Base-by-base conservation (phyloP, 78 protist genomes). In the Dictyostelium discoideum region DNA sequence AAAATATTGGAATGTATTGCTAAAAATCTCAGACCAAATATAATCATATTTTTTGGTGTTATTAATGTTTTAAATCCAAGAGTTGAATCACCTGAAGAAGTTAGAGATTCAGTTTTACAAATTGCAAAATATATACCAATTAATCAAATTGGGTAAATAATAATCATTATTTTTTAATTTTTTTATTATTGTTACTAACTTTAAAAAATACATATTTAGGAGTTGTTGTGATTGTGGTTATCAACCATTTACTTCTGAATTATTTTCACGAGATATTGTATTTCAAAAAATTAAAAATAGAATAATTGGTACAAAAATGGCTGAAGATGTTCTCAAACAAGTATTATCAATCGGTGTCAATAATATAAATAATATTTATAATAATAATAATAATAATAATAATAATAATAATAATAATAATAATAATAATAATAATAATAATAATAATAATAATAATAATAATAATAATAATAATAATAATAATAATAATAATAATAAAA, bases 41-140 rank as follows among this genome's bases (percentile, higher is more conserved):
- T 67, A 16, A 44, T 88, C 0, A 48, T 88, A 3, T 88, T 88
- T 20, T 88, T 88, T 65, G 93, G 93, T 29, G 93, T 88, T 2
- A 80, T 69, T 10, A 69, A 88, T 80, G 87, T 80, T 4, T 9
- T 80, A 14, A 73, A 88, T 18, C 93, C 93, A 14, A 57, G 86
- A 69, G 80, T 88, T 9, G 93, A 88, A 65, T 65, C 93, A 4
- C 87, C 93, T 11, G 93, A 88, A 80, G 93, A 88, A 29, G 86
- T 88, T 10, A 37, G 85, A 14, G 69, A 88, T 46, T 37, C 67
- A 2, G 48, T 88, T 22, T 13, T 88, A 7, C 72, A 88, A 63
- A 88, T 88, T 46, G 69, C 86, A 26, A 80, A 80, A 88, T 80
- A 80, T 26, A 88, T 88, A n/a, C 86, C 93, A 11, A 40, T 80